phyloP scores from a whole-genome alignment of 495 filamentous ascomycete genomes.

The Aspergillus carlsbadensis region DNA sequence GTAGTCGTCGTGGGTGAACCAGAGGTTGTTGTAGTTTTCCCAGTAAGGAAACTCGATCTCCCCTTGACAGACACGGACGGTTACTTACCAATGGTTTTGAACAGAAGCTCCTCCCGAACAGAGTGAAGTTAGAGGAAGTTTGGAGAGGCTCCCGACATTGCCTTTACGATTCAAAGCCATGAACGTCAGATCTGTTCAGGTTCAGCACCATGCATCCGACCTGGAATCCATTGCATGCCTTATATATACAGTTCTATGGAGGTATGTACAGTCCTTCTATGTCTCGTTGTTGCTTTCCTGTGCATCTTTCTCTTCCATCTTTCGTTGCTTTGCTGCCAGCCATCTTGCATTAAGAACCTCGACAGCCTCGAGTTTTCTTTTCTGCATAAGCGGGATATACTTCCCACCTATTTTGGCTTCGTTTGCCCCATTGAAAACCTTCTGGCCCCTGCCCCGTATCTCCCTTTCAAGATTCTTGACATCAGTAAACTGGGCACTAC shows the following conservation, averaged over 20 bases:
- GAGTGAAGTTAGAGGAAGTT: slow-evolving; percentile 75
- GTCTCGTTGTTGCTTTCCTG: slow-evolving; percentile 16
- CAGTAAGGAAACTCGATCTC: slow-evolving; percentile 45
- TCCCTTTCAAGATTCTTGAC: slow-evolving; percentile 22
- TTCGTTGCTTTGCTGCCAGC: slow-evolving; percentile 66
- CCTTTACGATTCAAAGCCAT: slow-evolving; percentile 66
- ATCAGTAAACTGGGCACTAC: slow-evolving; percentile 23
- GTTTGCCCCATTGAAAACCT: slow-evolving; percentile 72
- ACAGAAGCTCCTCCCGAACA: slow-evolving; percentile 65
- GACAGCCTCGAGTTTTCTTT: slow-evolving; percentile 58
- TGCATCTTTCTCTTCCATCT: slow-evolving; percentile 15
- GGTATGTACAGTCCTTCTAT: slow-evolving; percentile 24
- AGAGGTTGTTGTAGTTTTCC: slow-evolving; percentile 90
- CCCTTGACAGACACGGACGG: neutral
- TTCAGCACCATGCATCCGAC: neutral
- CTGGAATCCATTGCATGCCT: neutral
- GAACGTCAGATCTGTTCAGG: slow-evolving; percentile 11
- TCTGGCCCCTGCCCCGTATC: slow-evolving; percentile 46
- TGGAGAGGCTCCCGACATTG: slow-evolving; percentile 77
- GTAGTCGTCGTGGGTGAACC: slow-evolving; percentile 91
- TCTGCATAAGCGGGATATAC: slow-evolving; percentile 72
- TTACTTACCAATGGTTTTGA: neutral
- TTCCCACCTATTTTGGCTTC: slow-evolving; percentile 54
- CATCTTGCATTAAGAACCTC: slow-evolving; percentile 77
- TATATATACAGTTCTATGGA: slow-evolving; percentile 11